Conservation (phyloP, 805 yeast genomes). For the Starmerella stellata region DNA sequence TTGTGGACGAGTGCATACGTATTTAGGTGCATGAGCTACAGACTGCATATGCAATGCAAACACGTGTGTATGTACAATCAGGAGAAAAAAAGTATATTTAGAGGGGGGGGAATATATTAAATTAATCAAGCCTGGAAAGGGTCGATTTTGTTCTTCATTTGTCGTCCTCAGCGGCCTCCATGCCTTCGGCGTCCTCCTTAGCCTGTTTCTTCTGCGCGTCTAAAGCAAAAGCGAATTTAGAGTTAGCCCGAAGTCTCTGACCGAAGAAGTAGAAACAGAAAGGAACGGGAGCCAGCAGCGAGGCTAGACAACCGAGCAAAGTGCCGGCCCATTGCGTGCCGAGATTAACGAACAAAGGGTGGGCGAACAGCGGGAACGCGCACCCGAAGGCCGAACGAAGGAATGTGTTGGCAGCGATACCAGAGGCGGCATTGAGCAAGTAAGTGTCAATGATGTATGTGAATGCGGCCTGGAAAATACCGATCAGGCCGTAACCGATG, state of each 20-base stretch:
- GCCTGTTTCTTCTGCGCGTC: not conserved
- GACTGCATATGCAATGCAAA: no score
- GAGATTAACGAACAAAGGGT: conserved; percentile 48
- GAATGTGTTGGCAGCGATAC: conserved; percentile 50
- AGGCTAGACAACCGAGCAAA: conserved; percentile 43
- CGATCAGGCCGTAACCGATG: conserved; percentile 35
- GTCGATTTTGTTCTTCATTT: no score
- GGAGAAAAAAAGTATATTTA: no score
- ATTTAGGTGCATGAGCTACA: no score
- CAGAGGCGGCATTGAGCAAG: conserved; percentile 40
- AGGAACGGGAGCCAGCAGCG: conserved; percentile 47
- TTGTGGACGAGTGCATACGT: no score
- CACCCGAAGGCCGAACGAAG: conserved; percentile 52
- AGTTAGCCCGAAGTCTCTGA: conserved; percentile 33
- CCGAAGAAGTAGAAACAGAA: conserved; percentile 45
- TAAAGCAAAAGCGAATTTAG: conserved; percentile 33
- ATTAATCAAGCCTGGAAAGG: no score
- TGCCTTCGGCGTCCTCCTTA: conserved; percentile 1
- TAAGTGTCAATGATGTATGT: conserved; percentile 47
- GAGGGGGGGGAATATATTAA: no score
- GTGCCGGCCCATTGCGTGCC: conserved; percentile 69
- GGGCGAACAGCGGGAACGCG: conserved; percentile 53
- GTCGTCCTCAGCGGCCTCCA: no score
- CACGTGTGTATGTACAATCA: no score
- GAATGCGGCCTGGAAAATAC: conserved; percentile 40